A percentile compares a stretch with the other conserved stretches of the same genome.
These are phyloP conservation scores for Lipomyces starkeyi DNA, from an alignment of 805 yeast species.

Conservation along the genomic window DNA sequence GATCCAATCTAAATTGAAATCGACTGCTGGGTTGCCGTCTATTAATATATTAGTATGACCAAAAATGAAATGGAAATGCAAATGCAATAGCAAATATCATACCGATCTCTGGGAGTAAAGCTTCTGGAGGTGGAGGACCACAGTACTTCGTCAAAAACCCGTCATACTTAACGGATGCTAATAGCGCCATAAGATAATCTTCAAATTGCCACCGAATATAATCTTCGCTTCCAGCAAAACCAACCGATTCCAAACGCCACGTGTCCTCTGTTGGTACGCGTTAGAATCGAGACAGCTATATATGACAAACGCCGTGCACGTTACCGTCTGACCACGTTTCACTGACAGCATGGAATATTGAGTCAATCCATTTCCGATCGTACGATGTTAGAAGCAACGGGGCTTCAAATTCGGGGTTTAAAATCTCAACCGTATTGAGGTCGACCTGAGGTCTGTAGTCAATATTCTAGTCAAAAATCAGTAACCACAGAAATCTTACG, in stretches of 20 bases:
- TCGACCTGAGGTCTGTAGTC: slow-evolving; percentile 29
- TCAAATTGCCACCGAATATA: slow-evolving; percentile 86
- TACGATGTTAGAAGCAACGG: slow-evolving; percentile 57
- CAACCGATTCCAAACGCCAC: slow-evolving; percentile 52
- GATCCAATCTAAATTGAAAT: slow-evolving; percentile 56
- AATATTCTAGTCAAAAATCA: slow-evolving; percentile 6
- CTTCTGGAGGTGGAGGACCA: slow-evolving; percentile 48
- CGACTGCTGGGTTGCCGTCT: slow-evolving; percentile 49
- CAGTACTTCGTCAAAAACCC: slow-evolving; percentile 56
- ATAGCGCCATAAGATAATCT: slow-evolving; percentile 79
- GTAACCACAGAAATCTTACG: slow-evolving; percentile 33
- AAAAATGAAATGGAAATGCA: neutral
- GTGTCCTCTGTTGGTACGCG: slow-evolving; percentile 44
- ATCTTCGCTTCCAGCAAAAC: slow-evolving; percentile 80
- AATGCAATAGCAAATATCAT: neutral
- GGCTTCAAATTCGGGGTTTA: slow-evolving; percentile 52
- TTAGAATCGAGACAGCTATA: neutral
- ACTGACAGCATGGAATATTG: slow-evolving; percentile 57
- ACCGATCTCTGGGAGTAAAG: slow-evolving; percentile 41
- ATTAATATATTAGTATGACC: slow-evolving; percentile 18
- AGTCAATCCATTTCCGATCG: slow-evolving; percentile 79
- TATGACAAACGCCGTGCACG: neutral
- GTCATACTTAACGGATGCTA: slow-evolving; percentile 73
- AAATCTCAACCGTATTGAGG: slow-evolving; percentile 53
- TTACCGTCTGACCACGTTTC: slow-evolving; percentile 49